Evolutionary conservation across 75 land plant species (phyloP), one percentile per base, ranked within the genome.

Genomic region (Azolla pinnata): DNA sequence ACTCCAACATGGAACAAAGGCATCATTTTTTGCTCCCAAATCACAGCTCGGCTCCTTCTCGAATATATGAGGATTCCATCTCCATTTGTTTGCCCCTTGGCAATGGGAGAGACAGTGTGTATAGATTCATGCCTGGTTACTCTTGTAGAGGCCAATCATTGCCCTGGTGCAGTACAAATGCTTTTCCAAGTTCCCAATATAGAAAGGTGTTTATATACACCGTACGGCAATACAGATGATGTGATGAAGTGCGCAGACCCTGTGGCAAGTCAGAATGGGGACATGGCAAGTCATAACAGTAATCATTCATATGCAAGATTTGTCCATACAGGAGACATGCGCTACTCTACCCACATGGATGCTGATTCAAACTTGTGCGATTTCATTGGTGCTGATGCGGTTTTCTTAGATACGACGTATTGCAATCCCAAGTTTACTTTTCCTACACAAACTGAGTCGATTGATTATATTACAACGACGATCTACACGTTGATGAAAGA

Each of bases 301-400:
- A 24, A 32, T 31, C 24, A 45, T 9, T 34, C 2, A 14, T 60
- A 25, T 9, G 66, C 64, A 38, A 84, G 77, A 67, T 91, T 87
- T 69, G 82, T 92, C 1, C 97, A 92, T 51, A 84, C 89, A 7
- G 98, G 98, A 16, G 98, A 92, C 69, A 88, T 88, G 75, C 64
- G 98, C 46, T 92, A 57, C 25, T 49, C 63, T 56, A 60, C 64
- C 16, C 60, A 63, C 23, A 92, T 92, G 98, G 81, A 67, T 48
- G 32, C 23, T 17, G 83, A 83, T n/a, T 45, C 79, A 2, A 44
- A 31, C 25, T 62, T 88, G 23, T 33, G 53, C 54, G 70, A 74
- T 29, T 92, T 76, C 63, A 67, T 83, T 21, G 90, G 95, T 25
- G 76, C 82, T 0, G 90, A 92, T 62, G 87, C 77, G 5, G 66